Evolutionary conservation across 768 basidiomycete genomes (phyloP), one percentile per base, ranked within the genome.

Genomic region (Termitomyces sp.): DNA sequence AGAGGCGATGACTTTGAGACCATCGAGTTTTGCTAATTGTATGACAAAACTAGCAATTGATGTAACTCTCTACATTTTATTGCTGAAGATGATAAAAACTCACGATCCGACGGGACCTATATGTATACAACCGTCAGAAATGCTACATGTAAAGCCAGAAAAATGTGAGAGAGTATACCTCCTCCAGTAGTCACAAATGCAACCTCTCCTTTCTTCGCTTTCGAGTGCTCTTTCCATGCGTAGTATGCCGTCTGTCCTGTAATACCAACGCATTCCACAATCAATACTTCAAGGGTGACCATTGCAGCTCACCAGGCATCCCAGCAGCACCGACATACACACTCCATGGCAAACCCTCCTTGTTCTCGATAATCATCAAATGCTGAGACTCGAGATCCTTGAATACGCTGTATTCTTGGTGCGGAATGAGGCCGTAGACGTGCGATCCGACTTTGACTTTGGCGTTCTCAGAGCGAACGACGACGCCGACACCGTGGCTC

Each of bases 1-100:
- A 0, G 84, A 87, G 0, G 80, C 85, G 49, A 92, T 86, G 39
- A 90, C 88, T 62, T 84, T 86, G 24, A 78, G 64, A 3, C 80
- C 80, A n/a, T 79, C 76, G 0, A 63, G 60, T 51, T 83, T 82
- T 0, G 81, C 80, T 5, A 82, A 65, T 56, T 83, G 81, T 46
- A 81, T 76, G 20, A 82, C 78, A 13, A 82, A 46, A 1, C 79
- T 80, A 50, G 13, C 6, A 22, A 14, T 8, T 6, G 27, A 13
- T 32, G 16, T 49, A 5, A 42, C 20, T 24, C 13, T 13, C 6
- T 24, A 41, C n/a, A 41, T 16, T 9, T 24, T 5, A 9, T 39
- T 6, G 18, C 9, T 39, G 16, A 26, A 6, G 5, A 3, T 20
- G 10, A 6, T 16, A 18, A 4, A 8, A 20, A 42, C 63, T 55